These are phyloP conservation scores for Hericium alpestre DNA, from an alignment of 768 basidiomycete genomes.

Conservation along the genomic window DNA sequence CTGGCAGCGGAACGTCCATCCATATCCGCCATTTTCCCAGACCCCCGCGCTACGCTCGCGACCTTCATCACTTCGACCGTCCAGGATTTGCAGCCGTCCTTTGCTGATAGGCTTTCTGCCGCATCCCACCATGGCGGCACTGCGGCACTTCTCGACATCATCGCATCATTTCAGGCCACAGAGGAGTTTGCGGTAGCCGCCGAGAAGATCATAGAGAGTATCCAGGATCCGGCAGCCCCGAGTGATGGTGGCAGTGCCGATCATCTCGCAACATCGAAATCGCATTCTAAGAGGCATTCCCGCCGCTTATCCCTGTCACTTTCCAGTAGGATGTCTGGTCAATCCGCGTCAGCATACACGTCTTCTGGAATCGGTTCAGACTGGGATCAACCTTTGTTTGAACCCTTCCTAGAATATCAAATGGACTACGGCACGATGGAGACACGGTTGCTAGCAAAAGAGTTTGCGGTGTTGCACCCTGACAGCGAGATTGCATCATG, in stretches of 20 bases:
- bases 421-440: constrained; percentile 76
- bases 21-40: constrained; percentile 80
- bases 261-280: background rate
- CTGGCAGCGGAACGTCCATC: constrained; percentile 62
- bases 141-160: constrained; percentile 55
- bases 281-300: constrained; percentile 6
- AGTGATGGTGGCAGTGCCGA: background rate
- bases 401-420: constrained; percentile 89
- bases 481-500: constrained; percentile 26
- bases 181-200: constrained; percentile 73
- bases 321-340: background rate
- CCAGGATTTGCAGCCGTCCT: constrained; percentile 69
- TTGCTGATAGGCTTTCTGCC: constrained; percentile 66
- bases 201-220: constrained; percentile 70
- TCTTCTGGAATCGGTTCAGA: constrained; percentile 23
- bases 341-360: background rate
- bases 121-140: constrained; percentile 59
- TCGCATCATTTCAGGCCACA: constrained; percentile 59
- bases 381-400: constrained; percentile 90
- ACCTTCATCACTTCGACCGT: constrained; percentile 76
- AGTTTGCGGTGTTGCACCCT: constrained; percentile 38
- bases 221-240: constrained; percentile 7
- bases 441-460: constrained; percentile 51
- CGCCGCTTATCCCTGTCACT: constrained; percentile 16
- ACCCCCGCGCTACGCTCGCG: constrained; percentile 67